These are phyloP conservation scores for Vaucheria bursata DNA, from an alignment of 352 stramenopile genomes.

Conservation along the genomic window DNA sequence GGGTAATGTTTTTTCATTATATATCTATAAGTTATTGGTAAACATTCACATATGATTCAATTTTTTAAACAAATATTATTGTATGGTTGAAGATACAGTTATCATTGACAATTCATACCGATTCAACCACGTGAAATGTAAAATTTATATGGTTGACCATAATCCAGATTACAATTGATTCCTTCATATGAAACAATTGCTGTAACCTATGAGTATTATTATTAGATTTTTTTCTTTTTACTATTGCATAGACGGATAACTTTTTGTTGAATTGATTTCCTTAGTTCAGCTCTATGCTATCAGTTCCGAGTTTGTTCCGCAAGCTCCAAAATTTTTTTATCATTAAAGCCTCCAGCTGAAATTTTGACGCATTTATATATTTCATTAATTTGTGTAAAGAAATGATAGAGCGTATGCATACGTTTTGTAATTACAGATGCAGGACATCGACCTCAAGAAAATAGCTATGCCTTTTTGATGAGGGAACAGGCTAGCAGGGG, in stretches of 20 bases:
- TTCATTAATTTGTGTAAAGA: not conserved
- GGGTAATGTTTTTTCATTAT: not conserved
- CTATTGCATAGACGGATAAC: too few relatives aligned
- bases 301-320: too few relatives aligned
- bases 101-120: not conserved
- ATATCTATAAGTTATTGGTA: not conserved
- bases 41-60: not conserved
- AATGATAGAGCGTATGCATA: not conserved
- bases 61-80: not conserved
- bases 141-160: too few relatives aligned
- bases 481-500: slow-evolving; percentile 10
- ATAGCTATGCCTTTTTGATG: slow-evolving; percentile 41
- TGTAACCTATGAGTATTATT: too few relatives aligned
- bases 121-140: too few relatives aligned
- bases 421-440: not conserved
- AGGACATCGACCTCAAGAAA: slow-evolving; percentile 26
- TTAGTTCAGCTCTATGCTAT: too few relatives aligned
- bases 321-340: too few relatives aligned
- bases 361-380: not conserved
- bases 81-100: not conserved
- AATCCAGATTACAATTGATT: too few relatives aligned
- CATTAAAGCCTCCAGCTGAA: too few relatives aligned
- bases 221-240: too few relatives aligned
- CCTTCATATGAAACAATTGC: too few relatives aligned
- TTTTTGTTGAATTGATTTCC: too few relatives aligned